Base-by-base conservation (phyloP, 495 filamentous ascomycete species). In the Daldinia concentrica region DNA sequence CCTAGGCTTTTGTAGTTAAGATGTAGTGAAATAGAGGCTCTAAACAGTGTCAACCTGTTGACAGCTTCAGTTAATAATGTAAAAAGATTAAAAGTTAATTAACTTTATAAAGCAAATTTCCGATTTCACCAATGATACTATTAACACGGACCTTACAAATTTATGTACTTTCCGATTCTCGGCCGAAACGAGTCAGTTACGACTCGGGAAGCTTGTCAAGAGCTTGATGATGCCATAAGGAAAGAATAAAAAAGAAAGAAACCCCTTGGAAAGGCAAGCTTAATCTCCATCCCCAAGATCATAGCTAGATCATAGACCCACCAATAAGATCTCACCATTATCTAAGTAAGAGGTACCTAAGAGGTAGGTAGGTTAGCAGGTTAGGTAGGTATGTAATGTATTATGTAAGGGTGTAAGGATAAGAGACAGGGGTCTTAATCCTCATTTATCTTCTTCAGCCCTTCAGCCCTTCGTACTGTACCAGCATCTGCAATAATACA, bases 271-370 rank as follows among this genome's bases (percentile, higher is more conserved):
- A 54, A 29, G 43, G 9, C 26, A 26, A 63, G 43, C 51, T 64
- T 17, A 29, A 61, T 60, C 55, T 29, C 55, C 55, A 55, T 62
- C 30, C 50, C 64, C 62, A 14, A 66, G 68, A 71, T 71, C 68
- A 71, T 61, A 61, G 41, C 50, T 64, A 57, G 62, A 62, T 71
- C 68, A 57, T 71, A 24, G 62, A 58, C 48, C 67, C 62, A 58
- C 68, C 68, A 71, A 71, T 62, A 51, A 24, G 51, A 66, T 66
- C 50, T 41, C 30, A 39, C 12, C 8, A n/a, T 17, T 17, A 27
- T 5, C n/a, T n/a, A n/a, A n/a, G n/a, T n/a, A n/a, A n/a, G n/a
- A n/a, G n/a, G n/a, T n/a, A n/a, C n/a, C n/a, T n/a, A n/a, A n/a
- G n/a, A n/a, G n/a, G n/a, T n/a, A n/a, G n/a, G n/a, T n/a, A n/a